Percentiles rank a stretch among this genome's conserved stretches.
phyloP scores from a whole-genome alignment of 177 flowering plant genomes.

The Vitis hybrid region DNA sequence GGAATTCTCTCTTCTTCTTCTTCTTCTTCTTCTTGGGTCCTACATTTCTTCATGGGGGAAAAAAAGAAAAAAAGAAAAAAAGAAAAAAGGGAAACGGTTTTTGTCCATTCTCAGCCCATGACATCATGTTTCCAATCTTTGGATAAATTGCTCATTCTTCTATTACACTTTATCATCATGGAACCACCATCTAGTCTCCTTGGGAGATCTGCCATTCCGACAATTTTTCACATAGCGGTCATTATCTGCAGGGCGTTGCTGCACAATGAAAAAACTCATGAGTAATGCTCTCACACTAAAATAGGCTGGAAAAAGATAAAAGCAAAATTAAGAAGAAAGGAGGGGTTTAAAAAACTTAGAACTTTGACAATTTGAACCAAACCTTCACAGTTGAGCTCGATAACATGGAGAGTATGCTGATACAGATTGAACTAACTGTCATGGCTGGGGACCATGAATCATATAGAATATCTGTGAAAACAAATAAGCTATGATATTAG shows the following conservation, averaged over 20 bases:
- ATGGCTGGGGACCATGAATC: conserved; percentile 98
- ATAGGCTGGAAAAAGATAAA: neutral
- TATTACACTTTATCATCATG: conserved; percentile 55
- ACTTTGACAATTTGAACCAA: conserved; percentile 4
- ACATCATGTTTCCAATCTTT: conserved; percentile 6
- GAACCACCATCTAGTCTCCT: conserved; percentile 77
- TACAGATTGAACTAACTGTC: conserved; percentile 92
- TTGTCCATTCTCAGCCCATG: conserved; percentile 2
- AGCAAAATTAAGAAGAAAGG: neutral
- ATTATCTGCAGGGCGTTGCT: conserved; percentile 69
- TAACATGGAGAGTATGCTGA: conserved; percentile 93
- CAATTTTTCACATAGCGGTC: conserved; percentile 74
- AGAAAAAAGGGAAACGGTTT: neutral
- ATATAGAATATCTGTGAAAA: conserved; percentile 72
- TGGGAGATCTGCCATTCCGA: conserved; percentile 58
- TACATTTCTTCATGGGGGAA: too few species aligned
- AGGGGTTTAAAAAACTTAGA: neutral
- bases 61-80: too few species aligned
- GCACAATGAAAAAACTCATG: conserved; percentile 19
- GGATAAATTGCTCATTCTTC: neutral
- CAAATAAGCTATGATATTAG: neutral
- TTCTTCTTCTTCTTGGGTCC: too few species aligned
- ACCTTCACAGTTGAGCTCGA: conserved; percentile 92
- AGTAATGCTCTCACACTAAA: neutral
- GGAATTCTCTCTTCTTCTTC: neutral